Evolutionary conservation across 176 grass and related monocot species (phyloP).

Genomic region (Avena sativa): DNA sequence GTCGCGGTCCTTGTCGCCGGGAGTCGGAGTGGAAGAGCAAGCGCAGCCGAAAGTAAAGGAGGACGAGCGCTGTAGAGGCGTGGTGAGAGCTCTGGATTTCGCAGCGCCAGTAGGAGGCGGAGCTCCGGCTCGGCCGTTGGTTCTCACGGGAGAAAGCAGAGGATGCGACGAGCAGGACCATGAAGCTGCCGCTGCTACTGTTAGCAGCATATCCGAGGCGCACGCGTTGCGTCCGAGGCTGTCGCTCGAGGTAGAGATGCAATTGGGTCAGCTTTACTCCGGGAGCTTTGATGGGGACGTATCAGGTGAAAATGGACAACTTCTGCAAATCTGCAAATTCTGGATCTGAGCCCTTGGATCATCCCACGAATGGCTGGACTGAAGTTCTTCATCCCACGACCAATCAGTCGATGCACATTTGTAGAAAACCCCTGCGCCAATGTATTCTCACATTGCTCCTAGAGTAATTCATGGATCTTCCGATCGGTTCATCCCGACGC

Average conservation of each 20-base stretch:
- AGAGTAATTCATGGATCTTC: not conserved
- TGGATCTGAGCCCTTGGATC: not conserved
- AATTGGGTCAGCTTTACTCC: too few species aligned
- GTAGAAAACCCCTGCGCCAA: not conserved
- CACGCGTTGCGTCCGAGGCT: not conserved
- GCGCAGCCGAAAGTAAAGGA: conserved; percentile 16
- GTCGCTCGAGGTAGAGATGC: not conserved
- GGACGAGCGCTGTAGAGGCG: not conserved
- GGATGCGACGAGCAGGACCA: not conserved
- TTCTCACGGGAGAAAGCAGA: not conserved
- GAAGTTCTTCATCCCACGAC: not conserved
- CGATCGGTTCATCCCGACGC: not conserved
- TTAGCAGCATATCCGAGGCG: conserved; percentile 19
- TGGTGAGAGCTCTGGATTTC: not conserved
- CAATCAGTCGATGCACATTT: not conserved
- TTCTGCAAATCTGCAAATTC: not conserved
- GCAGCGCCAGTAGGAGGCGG: not conserved
- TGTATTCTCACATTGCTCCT: not conserved
- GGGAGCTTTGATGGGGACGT: not conserved
- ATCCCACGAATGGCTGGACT: not conserved
- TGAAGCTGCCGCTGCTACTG: not conserved
- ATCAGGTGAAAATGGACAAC: not conserved
- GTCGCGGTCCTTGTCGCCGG: conserved; percentile 4
- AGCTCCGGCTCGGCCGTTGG: not conserved
- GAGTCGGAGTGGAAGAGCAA: conserved; percentile 41